phyloP scores from a whole-genome alignment of 495 filamentous ascomycete species.

The Chaetomium tenue region DNA sequence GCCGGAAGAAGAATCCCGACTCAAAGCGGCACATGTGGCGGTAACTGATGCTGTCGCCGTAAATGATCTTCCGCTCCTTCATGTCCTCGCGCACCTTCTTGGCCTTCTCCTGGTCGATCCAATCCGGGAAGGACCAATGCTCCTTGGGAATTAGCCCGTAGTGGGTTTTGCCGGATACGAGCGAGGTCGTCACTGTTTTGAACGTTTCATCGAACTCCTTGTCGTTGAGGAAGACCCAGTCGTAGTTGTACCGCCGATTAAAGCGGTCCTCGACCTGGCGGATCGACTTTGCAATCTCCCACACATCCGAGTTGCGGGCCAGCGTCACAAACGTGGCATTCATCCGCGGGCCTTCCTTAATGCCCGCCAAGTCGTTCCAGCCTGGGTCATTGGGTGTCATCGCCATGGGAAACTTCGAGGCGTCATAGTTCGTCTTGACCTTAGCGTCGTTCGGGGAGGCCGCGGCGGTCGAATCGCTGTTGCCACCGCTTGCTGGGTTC shows the following conservation, averaged over 20 bases:
- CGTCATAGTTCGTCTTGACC: constrained; percentile 31
- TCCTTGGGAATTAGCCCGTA: constrained; percentile 83
- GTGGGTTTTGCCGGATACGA: constrained; percentile 86
- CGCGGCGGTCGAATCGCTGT: not conserved
- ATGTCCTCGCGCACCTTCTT: constrained; percentile 78
- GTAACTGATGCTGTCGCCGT: constrained; percentile 89
- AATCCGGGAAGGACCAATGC: constrained; percentile 86
- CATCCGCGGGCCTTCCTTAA: constrained; percentile 63
- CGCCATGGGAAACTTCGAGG: constrained; percentile 52
- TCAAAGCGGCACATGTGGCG: constrained; percentile 94
- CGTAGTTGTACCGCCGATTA: constrained; percentile 93
- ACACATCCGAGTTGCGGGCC: constrained; percentile 87
- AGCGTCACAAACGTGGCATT: constrained; percentile 98
- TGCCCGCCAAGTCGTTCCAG: constrained; percentile 52
- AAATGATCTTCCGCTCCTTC: constrained; percentile 82
- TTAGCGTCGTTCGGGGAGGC: constrained; percentile 13
- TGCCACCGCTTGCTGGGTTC: not conserved
- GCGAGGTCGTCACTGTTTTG: constrained; percentile 81
- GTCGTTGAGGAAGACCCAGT: constrained; percentile 99
- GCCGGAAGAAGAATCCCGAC: constrained; percentile 90
- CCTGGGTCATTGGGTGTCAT: constrained; percentile 46
- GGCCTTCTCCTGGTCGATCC: constrained; percentile 84
- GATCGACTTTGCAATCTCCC: constrained; percentile 95
- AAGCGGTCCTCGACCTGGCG: constrained; percentile 95
- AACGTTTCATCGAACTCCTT: constrained; percentile 87